These are phyloP conservation scores for Pilasporangium apinafurcum DNA, from an alignment of 352 stramenopile genomes.

Conservation along the genomic window DNA sequence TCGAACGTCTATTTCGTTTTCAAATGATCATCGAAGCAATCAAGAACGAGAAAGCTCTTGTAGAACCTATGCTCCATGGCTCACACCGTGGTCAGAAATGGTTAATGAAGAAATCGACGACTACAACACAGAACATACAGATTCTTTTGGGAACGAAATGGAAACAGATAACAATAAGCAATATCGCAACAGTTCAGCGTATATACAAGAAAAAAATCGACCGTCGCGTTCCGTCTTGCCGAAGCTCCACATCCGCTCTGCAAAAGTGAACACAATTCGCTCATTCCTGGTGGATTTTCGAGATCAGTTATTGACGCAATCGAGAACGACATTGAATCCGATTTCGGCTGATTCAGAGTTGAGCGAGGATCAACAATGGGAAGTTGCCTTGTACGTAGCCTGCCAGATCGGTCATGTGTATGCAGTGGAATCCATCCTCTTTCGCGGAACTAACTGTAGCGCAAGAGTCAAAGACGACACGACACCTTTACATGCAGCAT, in stretches of 20 bases:
- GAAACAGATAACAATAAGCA: not conserved
- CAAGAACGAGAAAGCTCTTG: too few relatives aligned
- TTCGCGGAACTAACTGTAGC: constrained; percentile 33
- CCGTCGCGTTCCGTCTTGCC: constrained; percentile 17
- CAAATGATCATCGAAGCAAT: too few relatives aligned
- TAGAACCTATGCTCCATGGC: too few relatives aligned
- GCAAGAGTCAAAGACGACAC: constrained; percentile 23
- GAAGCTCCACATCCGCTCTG: constrained; percentile 22
- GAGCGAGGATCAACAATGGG: constrained; percentile 33
- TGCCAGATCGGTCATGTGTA: constrained; percentile 37
- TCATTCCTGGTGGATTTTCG: constrained; percentile 42
- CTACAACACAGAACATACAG: not conserved
- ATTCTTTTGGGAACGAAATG: constrained; percentile 6
- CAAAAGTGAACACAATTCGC: constrained; percentile 22
- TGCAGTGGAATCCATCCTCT: constrained; percentile 38
- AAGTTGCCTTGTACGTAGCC: constrained; percentile 42
- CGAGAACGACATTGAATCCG: constrained; percentile 7
- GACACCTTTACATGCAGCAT: constrained; percentile 40
- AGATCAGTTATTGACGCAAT: constrained; percentile 35
- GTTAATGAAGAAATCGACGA: constrained; percentile 2
- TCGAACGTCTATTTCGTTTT: too few relatives aligned
- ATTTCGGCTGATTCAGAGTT: not conserved
- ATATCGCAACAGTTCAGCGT: constrained; percentile 5
- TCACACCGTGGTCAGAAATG: too few relatives aligned
- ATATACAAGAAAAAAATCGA: constrained; percentile 3